phyloP scores from a whole-genome alignment of 2,329 filamentous ascomycete genomes.

The Colletotrichum neosansevieriae region DNA sequence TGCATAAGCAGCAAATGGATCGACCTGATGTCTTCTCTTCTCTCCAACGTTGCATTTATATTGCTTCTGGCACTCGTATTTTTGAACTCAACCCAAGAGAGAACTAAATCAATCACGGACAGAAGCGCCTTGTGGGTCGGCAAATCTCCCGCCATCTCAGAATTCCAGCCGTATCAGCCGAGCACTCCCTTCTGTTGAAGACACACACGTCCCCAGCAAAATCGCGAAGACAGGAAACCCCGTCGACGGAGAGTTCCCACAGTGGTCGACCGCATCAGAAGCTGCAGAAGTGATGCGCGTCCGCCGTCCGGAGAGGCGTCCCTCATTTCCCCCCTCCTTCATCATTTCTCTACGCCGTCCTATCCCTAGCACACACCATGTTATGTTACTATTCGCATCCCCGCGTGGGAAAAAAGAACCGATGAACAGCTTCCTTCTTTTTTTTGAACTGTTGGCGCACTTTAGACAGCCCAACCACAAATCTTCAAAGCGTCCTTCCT shows the following conservation, averaged over 20 bases:
- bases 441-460: not conserved
- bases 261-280: not conserved
- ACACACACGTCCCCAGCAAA: no score
- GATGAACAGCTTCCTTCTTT: not conserved
- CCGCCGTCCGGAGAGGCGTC: rapidly evolving
- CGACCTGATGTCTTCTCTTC: not conserved
- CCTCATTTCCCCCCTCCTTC: not conserved
- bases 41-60: not conserved
- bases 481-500: not conserved
- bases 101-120: no score
- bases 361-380: slow-evolving; percentile 22
- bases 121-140: no score
- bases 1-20: not conserved
- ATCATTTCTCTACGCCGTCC: slow-evolving; percentile 16
- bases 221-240: no score
- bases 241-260: not conserved
- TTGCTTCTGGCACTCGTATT: not conserved
- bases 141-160: no score
- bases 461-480: not conserved
- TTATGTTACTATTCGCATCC: not conserved
- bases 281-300: not conserved
- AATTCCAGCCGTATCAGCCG: not conserved
- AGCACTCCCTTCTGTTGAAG: not conserved
- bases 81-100: not conserved
- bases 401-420: not conserved